Conservation (phyloP, 306 rosid genomes). For the Lathyrus tuberosus region DNA sequence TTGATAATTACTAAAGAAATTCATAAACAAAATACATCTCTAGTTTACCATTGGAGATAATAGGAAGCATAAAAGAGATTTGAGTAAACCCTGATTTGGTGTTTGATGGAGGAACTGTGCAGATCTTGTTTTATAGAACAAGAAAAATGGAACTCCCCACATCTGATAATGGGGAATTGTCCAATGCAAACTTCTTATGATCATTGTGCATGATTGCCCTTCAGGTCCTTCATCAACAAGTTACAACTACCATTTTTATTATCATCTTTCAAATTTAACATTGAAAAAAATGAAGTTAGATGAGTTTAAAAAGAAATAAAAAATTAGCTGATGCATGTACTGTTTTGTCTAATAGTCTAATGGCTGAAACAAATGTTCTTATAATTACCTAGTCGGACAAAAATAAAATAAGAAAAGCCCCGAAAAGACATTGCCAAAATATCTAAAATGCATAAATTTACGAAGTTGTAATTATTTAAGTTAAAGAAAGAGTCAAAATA, state of each 20-base stretch:
- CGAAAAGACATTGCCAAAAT: too few relatives aligned
- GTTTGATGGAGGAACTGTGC: slow-evolving; percentile 45
- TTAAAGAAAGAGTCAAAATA: background rate
- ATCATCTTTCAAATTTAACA: slow-evolving; percentile 4
- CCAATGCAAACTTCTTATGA: slow-evolving; percentile 72
- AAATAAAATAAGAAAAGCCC: too few relatives aligned
- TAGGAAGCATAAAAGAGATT: slow-evolving; percentile 48
- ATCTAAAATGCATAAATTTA: too few relatives aligned
- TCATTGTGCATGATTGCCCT: slow-evolving; percentile 69
- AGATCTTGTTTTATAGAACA: slow-evolving; percentile 47
- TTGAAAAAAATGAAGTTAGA: background rate
- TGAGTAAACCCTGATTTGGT: slow-evolving; percentile 57
- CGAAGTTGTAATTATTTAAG: background rate
- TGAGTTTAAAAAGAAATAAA: too few relatives aligned
- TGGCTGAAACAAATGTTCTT: too few relatives aligned
- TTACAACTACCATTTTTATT: background rate
- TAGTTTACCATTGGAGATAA: slow-evolving; percentile 59
- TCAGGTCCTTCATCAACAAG: slow-evolving; percentile 53
- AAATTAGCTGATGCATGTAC: too few relatives aligned
- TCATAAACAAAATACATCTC: background rate
- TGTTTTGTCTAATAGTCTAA: too few relatives aligned
- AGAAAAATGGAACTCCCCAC: slow-evolving; percentile 73
- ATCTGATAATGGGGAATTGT: slow-evolving; percentile 69
- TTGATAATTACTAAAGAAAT: background rate
- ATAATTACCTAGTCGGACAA: too few relatives aligned